Base-by-base conservation (phyloP, 805 yeast genomes). In the Wickerhamomyces subpelliculosus region DNA sequence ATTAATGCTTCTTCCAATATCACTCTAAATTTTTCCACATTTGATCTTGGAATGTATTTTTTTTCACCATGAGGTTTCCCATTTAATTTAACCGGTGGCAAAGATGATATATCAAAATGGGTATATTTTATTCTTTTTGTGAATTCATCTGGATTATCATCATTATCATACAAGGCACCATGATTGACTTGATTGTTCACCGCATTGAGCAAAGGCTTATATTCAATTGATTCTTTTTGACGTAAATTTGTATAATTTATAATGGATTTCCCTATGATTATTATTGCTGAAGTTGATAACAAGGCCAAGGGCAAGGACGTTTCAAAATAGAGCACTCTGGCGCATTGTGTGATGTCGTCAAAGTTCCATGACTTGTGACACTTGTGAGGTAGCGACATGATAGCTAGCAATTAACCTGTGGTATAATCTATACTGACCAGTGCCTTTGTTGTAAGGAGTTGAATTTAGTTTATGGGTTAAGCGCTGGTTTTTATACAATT, bases 101-200 rank as follows among this genome's bases (percentile, higher is more conserved):
- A 55, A 17, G 72, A 68, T 16, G 72, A 65, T 24, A 83, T 67
- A 46, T 84, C 84, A 47, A 83, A 84, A 55, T 83, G 93, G 32
- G 52, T 35, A 29, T 37, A 42, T 34, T 54, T 54, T 11, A 53
- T 40, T n/a, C 72, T 72, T 24, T 73, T 73, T 31, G 76, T 70
- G 28, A 75, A 28, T 17, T 34, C 34, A 16, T 40, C 42, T 18
- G 34, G 26, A 19, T 34, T 17, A 2, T 34, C 34, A 20, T 40
- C 34, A 7, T 30, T 17, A 8, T 27, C 19, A 9, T 27, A 27
- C 20, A 35, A 38, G 3, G 38, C 35, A 20, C 30, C 42, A 14
- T 42, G 45, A 33, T 35, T 5, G n/a, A 17, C 26, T 9, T 24
- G 21, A 5, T 9, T 18, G 11, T 4, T 11, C 4, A 10, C n/a